Percentiles rank a stretch among this genome's conserved stretches.
These are phyloP conservation scores for Leccinum subfulvum DNA, from an alignment of 1,284 basidiomycete species.

Conservation along the genomic window DNA sequence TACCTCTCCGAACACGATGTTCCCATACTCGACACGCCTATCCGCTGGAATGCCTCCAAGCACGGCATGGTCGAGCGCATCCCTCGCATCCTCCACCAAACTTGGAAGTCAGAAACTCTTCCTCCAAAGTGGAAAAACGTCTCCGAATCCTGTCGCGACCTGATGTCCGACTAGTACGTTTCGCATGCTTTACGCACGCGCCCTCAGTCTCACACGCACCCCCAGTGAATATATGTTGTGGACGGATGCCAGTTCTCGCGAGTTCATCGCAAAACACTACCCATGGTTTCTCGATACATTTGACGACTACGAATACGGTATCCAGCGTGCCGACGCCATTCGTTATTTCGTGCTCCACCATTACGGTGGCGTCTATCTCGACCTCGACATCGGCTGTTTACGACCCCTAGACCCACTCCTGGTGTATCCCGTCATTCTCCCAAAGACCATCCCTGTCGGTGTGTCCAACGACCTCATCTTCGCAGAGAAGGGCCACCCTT, in stretches of 20 bases:
- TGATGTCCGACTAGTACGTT: constrained; percentile 94
- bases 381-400: constrained; percentile 94
- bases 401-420: constrained; percentile 89
- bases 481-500: constrained; percentile 80
- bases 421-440: constrained; percentile 86
- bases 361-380: constrained; percentile 95
- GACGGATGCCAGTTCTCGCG: constrained; percentile 89
- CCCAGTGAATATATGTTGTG: constrained; percentile 92
- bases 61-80: constrained; percentile 70
- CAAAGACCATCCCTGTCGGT: constrained; percentile 94
- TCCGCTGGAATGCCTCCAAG: constrained; percentile 59
- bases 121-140: constrained; percentile 82
- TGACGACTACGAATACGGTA: constrained; percentile 89
- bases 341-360: constrained; percentile 97
- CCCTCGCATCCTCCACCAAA: constrained; percentile 95
- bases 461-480: constrained; percentile 98
- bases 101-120: constrained; percentile 91
- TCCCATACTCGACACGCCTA: constrained; percentile 50
- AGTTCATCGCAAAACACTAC: constrained; percentile 88
- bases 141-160: constrained; percentile 78
- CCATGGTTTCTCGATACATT: constrained; percentile 92
- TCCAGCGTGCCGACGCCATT: constrained; percentile 96
- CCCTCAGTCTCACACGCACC: constrained; percentile 17
- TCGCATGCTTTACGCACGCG: constrained; percentile 16
- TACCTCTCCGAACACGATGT: constrained; percentile 82